These are phyloP conservation scores for Monosporascus sp. DNA, from an alignment of 2,329 filamentous ascomycete genomes.

Conservation along the genomic window DNA sequence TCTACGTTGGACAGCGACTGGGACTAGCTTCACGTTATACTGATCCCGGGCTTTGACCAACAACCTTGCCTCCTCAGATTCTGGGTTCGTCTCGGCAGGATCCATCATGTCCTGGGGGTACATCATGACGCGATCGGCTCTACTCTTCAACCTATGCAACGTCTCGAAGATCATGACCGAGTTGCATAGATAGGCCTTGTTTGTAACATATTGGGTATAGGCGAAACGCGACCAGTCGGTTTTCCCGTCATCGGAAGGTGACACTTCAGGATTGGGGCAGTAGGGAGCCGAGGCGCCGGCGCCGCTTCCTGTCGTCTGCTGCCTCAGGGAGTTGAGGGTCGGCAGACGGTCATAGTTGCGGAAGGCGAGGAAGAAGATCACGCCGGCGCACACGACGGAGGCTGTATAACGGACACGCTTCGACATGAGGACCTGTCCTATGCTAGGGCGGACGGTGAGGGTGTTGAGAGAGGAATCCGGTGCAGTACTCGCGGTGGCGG, in stretches of 20 bases:
- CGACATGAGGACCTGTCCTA: conserved; percentile 31
- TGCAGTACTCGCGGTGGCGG: conserved; percentile 8
- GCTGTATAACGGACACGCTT: conserved; percentile 26
- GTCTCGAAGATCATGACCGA: conserved; percentile 46
- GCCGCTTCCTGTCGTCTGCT: conserved; percentile 5
- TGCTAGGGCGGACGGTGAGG: conserved; percentile 20
- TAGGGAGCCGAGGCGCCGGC: conserved; percentile 9
- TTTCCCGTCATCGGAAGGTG: conserved; percentile 15
- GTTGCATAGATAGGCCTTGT: conserved; percentile 43
- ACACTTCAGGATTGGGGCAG: conserved; percentile 18
- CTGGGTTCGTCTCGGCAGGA: conserved; percentile 22
- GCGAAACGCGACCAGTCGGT: conserved; percentile 40
- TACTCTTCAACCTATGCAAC: conserved; percentile 35
- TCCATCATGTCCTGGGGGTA: conserved; percentile 37
- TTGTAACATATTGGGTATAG: conserved; percentile 45
- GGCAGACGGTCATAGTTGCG: conserved; percentile 26
- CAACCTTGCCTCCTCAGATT: conserved; percentile 26
- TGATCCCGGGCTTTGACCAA: conserved; percentile 37
- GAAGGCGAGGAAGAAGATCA: conserved; percentile 23
- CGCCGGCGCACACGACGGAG: conserved; percentile 17
- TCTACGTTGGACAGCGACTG: conserved; percentile 35
- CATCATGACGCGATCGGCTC: conserved; percentile 40
- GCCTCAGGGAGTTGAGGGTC: conserved; percentile 19
- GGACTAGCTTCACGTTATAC: conserved; percentile 39
- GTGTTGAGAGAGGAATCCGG: conserved; percentile 21